A percentile compares a stretch with the other conserved stretches of the same genome.
phyloP scores from a whole-genome alignment of 306 rosid genomes.

The Quercus wislizeni region DNA sequence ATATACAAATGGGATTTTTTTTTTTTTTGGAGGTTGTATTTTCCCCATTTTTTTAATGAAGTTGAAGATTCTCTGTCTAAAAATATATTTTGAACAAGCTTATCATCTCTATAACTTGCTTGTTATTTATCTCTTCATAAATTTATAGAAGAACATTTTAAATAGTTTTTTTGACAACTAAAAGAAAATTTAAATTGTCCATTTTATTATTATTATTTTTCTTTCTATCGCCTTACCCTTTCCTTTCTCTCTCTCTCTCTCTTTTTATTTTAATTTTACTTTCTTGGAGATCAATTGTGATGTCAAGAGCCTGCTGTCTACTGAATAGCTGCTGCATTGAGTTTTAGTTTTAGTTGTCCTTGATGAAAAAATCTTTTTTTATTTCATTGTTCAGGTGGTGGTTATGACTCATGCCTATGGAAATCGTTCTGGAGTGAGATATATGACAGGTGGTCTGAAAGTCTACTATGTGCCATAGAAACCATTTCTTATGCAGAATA shows the following conservation, averaged over 20 bases:
- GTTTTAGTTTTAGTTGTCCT: constrained; percentile 8
- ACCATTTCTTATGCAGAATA: constrained; percentile 86
- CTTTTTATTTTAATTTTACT: background rate
- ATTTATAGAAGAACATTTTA: background rate
- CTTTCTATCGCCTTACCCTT: too few relatives aligned
- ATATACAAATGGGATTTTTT: too few relatives aligned
- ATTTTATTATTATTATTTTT: background rate
- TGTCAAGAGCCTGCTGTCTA: background rate
- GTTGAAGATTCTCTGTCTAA: background rate
- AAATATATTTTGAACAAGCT: background rate
- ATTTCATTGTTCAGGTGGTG: constrained; percentile 61
- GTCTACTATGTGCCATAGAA: constrained; percentile 89
- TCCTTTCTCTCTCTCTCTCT: background rate
- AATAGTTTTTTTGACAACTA: too few relatives aligned
- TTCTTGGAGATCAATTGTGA: background rate
- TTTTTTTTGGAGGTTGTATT: too few relatives aligned
- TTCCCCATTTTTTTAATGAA: too few relatives aligned
- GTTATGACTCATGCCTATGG: constrained; percentile 92
- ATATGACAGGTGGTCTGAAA: constrained; percentile 83
- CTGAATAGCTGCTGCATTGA: background rate
- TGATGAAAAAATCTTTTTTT: constrained; percentile 1
- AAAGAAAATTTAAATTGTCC: background rate
- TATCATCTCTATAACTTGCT: background rate
- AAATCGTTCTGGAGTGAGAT: constrained; percentile 87
- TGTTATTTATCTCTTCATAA: background rate